Conservation (phyloP, 208 protist genomes). For the Phytomonas francai region DNA sequence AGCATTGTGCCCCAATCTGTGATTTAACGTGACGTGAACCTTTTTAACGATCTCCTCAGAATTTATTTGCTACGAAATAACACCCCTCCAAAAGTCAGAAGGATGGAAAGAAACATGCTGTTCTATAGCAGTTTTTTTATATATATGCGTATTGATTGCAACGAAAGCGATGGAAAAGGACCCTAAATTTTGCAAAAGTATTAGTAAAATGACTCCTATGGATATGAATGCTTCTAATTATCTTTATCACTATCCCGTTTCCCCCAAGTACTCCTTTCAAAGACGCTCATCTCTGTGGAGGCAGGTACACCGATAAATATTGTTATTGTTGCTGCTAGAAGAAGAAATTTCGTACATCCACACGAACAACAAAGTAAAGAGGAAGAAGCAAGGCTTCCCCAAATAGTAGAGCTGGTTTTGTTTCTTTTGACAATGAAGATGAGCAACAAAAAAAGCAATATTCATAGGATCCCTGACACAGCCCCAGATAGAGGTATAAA, state of each 20-base stretch:
- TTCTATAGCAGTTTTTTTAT: not conserved
- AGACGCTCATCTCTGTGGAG: not conserved
- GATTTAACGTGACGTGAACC: not conserved
- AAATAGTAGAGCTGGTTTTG: not conserved
- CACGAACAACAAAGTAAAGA: not conserved
- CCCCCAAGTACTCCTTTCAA: not conserved
- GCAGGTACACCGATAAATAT: slow-evolving; percentile 1
- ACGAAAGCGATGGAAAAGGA: slow-evolving; percentile 3
- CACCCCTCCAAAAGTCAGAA: not conserved
- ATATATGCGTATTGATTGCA: not conserved
- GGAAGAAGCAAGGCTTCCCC: not conserved
- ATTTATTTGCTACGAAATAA: not conserved
- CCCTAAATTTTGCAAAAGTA: not conserved
- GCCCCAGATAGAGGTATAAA: slow-evolving; percentile 7
- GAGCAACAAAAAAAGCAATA: slow-evolving; percentile 3
- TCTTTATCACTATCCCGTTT: not conserved
- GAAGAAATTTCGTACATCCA: slow-evolving; percentile 2
- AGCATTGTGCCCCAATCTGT: not conserved
- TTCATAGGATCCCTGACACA: not conserved
- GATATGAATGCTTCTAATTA: not conserved
- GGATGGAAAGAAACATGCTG: not conserved
- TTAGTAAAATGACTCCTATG: not conserved
- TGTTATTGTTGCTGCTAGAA: slow-evolving; percentile 13
- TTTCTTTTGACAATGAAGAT: not conserved
- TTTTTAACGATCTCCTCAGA: not conserved